Base-by-base conservation (phyloP, 495 filamentous ascomycete genomes). In the Penicillium ochrochloron region DNA sequence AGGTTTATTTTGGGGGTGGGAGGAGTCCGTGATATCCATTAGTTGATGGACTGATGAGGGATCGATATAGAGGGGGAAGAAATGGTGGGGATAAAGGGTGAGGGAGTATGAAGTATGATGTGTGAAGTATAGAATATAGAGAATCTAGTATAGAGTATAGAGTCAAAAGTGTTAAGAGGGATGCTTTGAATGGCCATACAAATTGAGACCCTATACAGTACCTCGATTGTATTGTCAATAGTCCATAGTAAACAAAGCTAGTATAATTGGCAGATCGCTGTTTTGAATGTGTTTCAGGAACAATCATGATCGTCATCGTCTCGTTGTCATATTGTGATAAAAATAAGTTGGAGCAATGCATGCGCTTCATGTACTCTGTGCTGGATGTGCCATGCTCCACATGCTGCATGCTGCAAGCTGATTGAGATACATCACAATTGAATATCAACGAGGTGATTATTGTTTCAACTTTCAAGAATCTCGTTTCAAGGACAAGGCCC, bases 1-100 rank as follows among this genome's bases (percentile, higher is more conserved):
- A 56, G 31, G 33, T 12, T 19, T 56, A 56, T 39, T 56, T 56
- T 56, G 53, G 53, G 53, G 53, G 53, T 56, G 33, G 33, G 27
- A 54, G 51, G 2, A 48, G 44, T 48, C 44, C 19, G 7, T 33
- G 25, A 27, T 27, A 27, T 27, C 25, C 25, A 27, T 27, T 27
- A 27, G 2, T 27, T 4, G 25, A 27, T 27, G 25, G 25, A 27
- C 2, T 46, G 19, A 23, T n/a, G 19, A 11, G 23, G 17, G n/a
- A n/a, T n/a, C n/a, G n/a, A n/a, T n/a, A n/a, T n/a, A n/a, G n/a
- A n/a, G n/a, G n/a, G n/a, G n/a, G 41, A 44, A n/a, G 15, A n/a
- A 3, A 42, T 17, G 25, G 25, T 27, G 25, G 4, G 25, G 25
- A 27, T 27, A 27, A 4, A 27, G 9, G n/a, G 42, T 44, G 1